These are phyloP conservation scores for Aspergillus neotritici DNA, from an alignment of 2,329 filamentous ascomycete genomes.

Conservation along the genomic window DNA sequence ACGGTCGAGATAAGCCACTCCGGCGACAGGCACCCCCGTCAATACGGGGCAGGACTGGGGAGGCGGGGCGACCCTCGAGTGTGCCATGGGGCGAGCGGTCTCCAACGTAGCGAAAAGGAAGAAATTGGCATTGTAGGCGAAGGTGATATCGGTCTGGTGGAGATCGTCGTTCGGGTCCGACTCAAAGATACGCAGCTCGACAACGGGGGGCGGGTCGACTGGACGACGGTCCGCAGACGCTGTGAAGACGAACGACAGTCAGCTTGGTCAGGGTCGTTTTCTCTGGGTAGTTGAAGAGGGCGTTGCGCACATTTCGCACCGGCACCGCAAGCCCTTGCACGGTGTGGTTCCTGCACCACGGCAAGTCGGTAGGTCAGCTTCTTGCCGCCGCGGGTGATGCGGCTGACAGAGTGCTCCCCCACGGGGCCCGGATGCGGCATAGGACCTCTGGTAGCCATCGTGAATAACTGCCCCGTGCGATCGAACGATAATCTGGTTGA, in stretches of 20 bases:
- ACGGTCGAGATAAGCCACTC: constrained; percentile 91
- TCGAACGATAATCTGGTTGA: too few species aligned
- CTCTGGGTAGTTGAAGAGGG: neutral
- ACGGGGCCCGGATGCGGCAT: constrained; percentile 47
- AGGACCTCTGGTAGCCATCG: constrained; percentile 40
- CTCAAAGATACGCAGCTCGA: constrained; percentile 81
- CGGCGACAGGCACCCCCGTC: constrained; percentile 89
- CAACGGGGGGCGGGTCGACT: constrained; percentile 90
- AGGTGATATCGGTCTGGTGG: constrained; percentile 67
- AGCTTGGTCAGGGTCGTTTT: constrained; percentile 3
- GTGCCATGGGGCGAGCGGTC: constrained; percentile 74
- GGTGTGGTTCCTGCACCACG: constrained; percentile 90
- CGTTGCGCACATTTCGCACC: constrained; percentile 77
- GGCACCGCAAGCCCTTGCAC: constrained; percentile 88
- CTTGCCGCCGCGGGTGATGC: constrained; percentile 68
- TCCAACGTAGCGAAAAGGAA: constrained; percentile 93
- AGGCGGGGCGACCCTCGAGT: constrained; percentile 65
- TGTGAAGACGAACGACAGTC: constrained; percentile 31
- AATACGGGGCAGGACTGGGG: constrained; percentile 72
- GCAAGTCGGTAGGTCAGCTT: constrained; percentile 74
- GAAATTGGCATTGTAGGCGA: constrained; percentile 92
- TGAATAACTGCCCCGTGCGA: constrained; percentile 3
- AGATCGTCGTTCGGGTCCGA: constrained; percentile 51
- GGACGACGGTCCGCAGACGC: constrained; percentile 83
- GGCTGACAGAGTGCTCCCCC: constrained; percentile 47